Percentiles rank a stretch among this genome's conserved stretches.
phyloP scores from a whole-genome alignment of 2,329 filamentous ascomycete species.

The Aspergillus sp. region DNA sequence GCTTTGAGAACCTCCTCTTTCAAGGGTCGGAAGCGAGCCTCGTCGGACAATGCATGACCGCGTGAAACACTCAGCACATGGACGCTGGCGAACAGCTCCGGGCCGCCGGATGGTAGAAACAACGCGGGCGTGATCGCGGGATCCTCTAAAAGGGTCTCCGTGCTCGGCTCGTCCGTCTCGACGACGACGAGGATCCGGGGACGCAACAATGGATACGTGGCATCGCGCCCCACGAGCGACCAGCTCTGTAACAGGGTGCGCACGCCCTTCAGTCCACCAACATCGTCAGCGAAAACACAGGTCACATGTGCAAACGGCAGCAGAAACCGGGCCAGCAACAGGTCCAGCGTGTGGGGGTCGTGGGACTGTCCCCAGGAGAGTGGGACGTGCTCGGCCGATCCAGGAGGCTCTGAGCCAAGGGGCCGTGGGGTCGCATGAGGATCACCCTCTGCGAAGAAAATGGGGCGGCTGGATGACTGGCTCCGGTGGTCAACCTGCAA shows the following conservation, averaged over 20 bases:
- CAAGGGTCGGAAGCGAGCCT: conserved; percentile 3
- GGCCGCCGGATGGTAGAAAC: not conserved
- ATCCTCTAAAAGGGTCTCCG: not conserved
- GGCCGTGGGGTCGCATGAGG: not conserved
- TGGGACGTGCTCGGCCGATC: not conserved
- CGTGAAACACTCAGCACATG: not conserved
- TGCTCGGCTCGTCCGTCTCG: not conserved
- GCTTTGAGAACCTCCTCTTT: conserved; percentile 7
- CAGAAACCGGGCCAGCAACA: conserved; percentile 2
- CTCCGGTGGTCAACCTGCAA: conserved; percentile 1
- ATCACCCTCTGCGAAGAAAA: not conserved
- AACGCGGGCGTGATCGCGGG: not conserved
- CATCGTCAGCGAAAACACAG: conserved; percentile 5
- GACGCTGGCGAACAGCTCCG: conserved; percentile 1
- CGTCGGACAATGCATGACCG: not conserved
- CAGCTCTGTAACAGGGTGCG: not conserved
- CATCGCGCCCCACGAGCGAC: not conserved
- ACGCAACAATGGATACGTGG: not conserved
- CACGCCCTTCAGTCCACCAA: conserved; percentile 3
- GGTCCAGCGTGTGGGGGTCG: not conserved
- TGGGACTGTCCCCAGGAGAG: not conserved
- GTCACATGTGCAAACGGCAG: not conserved
- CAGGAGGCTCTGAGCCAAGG: not conserved
- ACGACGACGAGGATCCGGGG: conserved; percentile 2
- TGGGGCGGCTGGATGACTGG: not conserved